Evolutionary conservation across 495 filamentous ascomycete species (phyloP).

Genomic region (Aspergillus ostianus): DNA sequence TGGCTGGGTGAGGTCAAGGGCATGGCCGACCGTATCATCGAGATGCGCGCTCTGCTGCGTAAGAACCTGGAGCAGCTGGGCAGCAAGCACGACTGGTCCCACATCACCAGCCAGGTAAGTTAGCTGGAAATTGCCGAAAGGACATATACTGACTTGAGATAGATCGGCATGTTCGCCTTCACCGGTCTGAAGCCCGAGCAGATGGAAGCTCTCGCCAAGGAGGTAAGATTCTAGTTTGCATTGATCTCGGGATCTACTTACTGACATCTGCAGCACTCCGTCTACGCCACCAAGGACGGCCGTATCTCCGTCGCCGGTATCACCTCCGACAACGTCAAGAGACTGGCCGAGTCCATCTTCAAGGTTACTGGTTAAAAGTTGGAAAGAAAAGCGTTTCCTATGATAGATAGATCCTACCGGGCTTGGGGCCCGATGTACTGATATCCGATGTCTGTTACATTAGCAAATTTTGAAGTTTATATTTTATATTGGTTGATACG

Average conservation of each 20-base stretch:
- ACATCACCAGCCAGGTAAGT: conserved; percentile 84
- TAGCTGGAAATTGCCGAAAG: not conserved
- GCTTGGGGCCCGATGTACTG: conserved; percentile 20
- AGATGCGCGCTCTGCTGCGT: conserved; percentile 91
- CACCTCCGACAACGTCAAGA: conserved; percentile 86
- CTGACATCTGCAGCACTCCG: conserved; percentile 66
- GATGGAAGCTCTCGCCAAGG: conserved; percentile 89
- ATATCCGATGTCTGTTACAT: conserved; percentile 28
- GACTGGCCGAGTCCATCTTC: conserved; percentile 92
- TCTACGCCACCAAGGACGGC: conserved; percentile 96
- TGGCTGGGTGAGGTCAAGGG: conserved; percentile 97
- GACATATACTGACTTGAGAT: conserved; percentile 11
- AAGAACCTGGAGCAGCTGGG: conserved; percentile 90
- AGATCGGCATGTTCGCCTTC: conserved; percentile 99
- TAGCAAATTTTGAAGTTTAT: conserved; percentile 22
- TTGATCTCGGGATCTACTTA: conserved; percentile 2
- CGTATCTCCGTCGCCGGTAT: conserved; percentile 97
- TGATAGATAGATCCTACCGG: conserved; percentile 21
- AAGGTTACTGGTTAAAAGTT: conserved; percentile 70
- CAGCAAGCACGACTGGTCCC: conserved; percentile 94
- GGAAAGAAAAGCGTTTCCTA: conserved; percentile 8
- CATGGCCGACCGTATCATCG: conserved; percentile 99
- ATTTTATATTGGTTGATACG: not conserved
- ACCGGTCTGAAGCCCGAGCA: conserved; percentile 90
- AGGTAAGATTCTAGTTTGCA: conserved; percentile 47